Conservation (phyloP, 805 yeast genomes). For the Cyberlindnera samutprakarnensis region DNA sequence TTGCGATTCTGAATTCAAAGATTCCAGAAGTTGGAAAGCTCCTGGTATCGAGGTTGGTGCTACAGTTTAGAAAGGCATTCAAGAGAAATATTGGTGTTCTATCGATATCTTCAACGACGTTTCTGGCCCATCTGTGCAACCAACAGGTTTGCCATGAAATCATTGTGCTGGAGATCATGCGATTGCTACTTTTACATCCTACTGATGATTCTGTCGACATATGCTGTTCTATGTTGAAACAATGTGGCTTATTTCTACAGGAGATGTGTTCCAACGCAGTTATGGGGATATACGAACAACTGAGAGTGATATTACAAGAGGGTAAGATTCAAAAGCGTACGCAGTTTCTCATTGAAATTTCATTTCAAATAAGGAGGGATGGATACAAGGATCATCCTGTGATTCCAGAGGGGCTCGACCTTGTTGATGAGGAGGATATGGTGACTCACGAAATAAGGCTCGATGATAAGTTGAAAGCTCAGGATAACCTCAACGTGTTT, state of each 20-base stretch:
- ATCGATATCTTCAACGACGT: constrained; percentile 36
- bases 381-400: constrained; percentile 33
- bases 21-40: constrained; percentile 64
- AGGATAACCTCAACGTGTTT: constrained; percentile 43
- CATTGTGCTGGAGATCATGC: constrained; percentile 43
- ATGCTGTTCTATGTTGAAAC: constrained; percentile 40
- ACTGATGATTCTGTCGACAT: constrained; percentile 52
- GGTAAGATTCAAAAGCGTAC: constrained; percentile 35
- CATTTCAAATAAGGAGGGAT: constrained; percentile 43
- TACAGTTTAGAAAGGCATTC: constrained; percentile 51
- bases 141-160: constrained; percentile 53
- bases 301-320: constrained; percentile 55
- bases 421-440: constrained; percentile 58
- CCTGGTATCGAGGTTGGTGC: constrained; percentile 42
- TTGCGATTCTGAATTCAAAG: constrained; percentile 54
- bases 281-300: constrained; percentile 46
- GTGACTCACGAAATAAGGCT: constrained; percentile 48
- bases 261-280: constrained; percentile 37
- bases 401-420: constrained; percentile 42
- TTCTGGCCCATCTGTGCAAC: constrained; percentile 58
- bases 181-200: constrained; percentile 37
- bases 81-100: constrained; percentile 35
- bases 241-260: constrained; percentile 44
- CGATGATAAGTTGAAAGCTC: constrained; percentile 41
- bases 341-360: constrained; percentile 38